Conservation (phyloP, 192 early-diverging fungal species). For the Coemansia erecta region DNA sequence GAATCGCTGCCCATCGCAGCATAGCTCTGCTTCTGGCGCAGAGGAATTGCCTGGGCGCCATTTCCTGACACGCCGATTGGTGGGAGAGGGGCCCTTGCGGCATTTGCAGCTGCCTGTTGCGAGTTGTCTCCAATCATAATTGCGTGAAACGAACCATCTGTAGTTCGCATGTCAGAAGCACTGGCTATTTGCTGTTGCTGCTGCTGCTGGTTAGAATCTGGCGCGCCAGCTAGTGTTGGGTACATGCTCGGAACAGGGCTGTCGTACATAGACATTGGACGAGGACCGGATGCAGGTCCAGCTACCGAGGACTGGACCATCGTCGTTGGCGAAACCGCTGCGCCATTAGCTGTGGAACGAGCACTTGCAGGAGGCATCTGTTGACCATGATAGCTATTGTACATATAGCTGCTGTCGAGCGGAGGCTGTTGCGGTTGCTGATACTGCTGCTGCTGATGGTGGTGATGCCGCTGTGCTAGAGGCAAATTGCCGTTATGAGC, state of each 20-base stretch:
- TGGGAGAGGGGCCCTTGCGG: no score
- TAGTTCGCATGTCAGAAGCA: constrained; percentile 1
- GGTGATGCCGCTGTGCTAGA: constrained; percentile 16
- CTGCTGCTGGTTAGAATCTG: constrained; percentile 10
- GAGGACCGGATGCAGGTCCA: constrained; percentile 11
- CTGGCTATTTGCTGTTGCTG: constrained; percentile 2
- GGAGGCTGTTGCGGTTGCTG: constrained; percentile 12
- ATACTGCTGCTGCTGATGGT: constrained; percentile 3
- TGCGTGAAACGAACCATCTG: constrained; percentile 47
- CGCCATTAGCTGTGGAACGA: neutral
- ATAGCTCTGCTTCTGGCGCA: constrained; percentile 25
- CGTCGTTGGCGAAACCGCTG: constrained; percentile 9
- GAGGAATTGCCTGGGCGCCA: constrained; percentile 11
- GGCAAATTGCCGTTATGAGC: constrained; percentile 32
- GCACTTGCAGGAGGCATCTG: constrained; percentile 8
- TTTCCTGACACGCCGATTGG: no score
- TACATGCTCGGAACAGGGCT: constrained; percentile 8
- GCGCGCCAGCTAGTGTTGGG: neutral
- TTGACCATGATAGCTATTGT: constrained; percentile 27
- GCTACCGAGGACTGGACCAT: constrained; percentile 21
- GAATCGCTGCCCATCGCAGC: constrained; percentile 10
- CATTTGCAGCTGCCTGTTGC: constrained; percentile 11
- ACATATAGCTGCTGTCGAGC: constrained; percentile 19
- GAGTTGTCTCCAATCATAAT: constrained; percentile 46
- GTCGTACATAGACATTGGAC: constrained; percentile 28